Base-by-base conservation (phyloP, 495 filamentous ascomycete species). In the Podospora appendiculata region DNA sequence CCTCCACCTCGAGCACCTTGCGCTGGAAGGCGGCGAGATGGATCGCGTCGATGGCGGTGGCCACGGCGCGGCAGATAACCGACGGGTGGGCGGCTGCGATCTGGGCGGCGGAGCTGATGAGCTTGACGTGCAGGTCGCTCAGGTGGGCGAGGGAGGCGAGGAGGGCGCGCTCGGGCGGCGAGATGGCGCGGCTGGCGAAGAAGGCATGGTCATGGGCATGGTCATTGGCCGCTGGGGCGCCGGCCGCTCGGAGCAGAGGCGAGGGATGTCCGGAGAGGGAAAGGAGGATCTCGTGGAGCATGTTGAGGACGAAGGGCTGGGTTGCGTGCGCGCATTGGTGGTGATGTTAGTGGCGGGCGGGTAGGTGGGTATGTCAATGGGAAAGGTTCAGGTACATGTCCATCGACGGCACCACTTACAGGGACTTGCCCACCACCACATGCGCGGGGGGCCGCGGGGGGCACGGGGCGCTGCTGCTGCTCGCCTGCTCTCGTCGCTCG, bases 211-310 rank as follows among this genome's bases (percentile, higher is more conserved):
- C 55, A 52, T 58, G 54, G 47, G 65, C 17, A 47, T 41, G 60
- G 67, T 50, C 49, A 53, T 41, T 8, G 58, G 67, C 58, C 41
- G 73, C 58, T 43, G 58, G 41, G 17, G 70, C 54, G 56, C 60
- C 50, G 48, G 69, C 56, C 56, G 74, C 50, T 53, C 72, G 71
- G 70, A 96, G 86, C 59, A 96, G 81, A 43, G 90, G 83, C 50
- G 92, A 96, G 25, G 89, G 85, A 70, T 95, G 88, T 48, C 92
- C 92, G 57, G 90, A 93, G 66, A 98, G 85, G 63, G 88, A 88
- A 65, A 98, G 85, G 59, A 98, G 80, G 70, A 98, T 85, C 73
- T 98, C 93, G 76, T 97, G 92, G 63, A 97, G 86, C 92, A 97
- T 97, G 69, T 66, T 77, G 58, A 33, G 36, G 51, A 25, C 35